phyloP scores from a whole-genome alignment of 768 basidiomycete species.

The Ramaria rubella region DNA sequence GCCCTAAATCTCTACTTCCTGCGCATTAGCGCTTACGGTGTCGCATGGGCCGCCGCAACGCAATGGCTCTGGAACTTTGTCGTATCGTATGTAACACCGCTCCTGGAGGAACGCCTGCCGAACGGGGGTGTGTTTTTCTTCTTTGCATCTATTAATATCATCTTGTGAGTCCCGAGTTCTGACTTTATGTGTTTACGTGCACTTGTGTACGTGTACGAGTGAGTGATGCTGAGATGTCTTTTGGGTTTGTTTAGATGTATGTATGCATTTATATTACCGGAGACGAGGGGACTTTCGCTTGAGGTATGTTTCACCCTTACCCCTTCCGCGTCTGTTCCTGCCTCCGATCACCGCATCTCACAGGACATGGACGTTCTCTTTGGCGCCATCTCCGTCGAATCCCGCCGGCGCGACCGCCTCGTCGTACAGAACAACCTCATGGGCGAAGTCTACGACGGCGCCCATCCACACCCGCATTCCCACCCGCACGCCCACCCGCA shows the following conservation, averaged over 20 bases:
- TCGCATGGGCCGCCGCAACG: conserved; percentile 65
- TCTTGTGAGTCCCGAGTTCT: conserved; percentile 33
- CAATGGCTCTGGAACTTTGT: conserved; percentile 85
- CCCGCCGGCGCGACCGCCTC: conserved; percentile 27
- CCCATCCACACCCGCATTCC: background rate
- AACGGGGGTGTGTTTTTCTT: conserved; percentile 67
- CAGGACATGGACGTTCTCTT: conserved; percentile 48
- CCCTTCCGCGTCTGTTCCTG: conserved; percentile 16
- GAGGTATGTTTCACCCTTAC: conserved; percentile 18
- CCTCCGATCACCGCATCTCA: background rate
- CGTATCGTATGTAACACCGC: conserved; percentile 64
- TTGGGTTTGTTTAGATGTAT: background rate
- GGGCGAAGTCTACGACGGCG: background rate
- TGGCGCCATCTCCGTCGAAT: conserved; percentile 49
- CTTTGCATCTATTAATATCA: conserved; percentile 62
- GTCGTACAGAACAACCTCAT: conserved; percentile 6
- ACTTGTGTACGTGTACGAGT: background rate
- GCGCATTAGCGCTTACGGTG: conserved; percentile 71
- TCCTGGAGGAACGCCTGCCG: conserved; percentile 50
- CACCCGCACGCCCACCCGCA: background rate
- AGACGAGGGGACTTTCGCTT: conserved; percentile 53
- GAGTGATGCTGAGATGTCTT: background rate
- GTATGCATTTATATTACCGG: conserved; percentile 38
- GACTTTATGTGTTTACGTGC: conserved; percentile 35
- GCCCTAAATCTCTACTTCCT: background rate